Conservation (phyloP, 176 grass and related monocot species). For the Bolboschoenus planiculmis region DNA sequence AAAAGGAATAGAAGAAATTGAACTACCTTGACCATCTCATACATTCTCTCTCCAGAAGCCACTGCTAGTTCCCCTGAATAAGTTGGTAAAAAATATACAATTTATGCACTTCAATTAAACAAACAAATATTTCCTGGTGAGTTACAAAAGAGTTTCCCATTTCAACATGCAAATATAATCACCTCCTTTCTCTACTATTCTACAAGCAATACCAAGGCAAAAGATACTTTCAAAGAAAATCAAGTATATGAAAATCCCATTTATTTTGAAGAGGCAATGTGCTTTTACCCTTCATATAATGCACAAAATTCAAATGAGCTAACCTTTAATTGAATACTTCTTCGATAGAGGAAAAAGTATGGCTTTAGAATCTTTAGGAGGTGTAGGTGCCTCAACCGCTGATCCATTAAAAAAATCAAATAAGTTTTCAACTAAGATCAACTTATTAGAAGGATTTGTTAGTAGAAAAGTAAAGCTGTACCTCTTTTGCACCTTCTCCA, state of each 20-base stretch:
- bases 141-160: no score
- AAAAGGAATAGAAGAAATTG: neutral
- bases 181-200: neutral
- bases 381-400: conserved; percentile 93
- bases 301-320: conserved; percentile 22
- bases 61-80: conserved; percentile 79
- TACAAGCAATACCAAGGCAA: neutral
- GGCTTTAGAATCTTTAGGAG: conserved; percentile 80
- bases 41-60: conserved; percentile 64
- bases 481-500: conserved; percentile 96
- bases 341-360: conserved; percentile 45
- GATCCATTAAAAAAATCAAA: conserved; percentile 36
- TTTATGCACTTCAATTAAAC: conserved; percentile 3
- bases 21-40: conserved; percentile 83
- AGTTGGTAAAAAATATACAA: neutral
- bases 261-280: neutral
- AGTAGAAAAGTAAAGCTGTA: conserved; percentile 17
- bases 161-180: neutral
- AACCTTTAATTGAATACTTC: conserved; percentile 50
- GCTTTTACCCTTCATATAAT: neutral
- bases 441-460: neutral
- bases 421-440: conserved; percentile 18
- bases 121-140: neutral
- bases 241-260: no score
- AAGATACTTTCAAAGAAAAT: no score